Base-by-base conservation (phyloP, 345 rosid species). In the Eucalyptus rudis region DNA sequence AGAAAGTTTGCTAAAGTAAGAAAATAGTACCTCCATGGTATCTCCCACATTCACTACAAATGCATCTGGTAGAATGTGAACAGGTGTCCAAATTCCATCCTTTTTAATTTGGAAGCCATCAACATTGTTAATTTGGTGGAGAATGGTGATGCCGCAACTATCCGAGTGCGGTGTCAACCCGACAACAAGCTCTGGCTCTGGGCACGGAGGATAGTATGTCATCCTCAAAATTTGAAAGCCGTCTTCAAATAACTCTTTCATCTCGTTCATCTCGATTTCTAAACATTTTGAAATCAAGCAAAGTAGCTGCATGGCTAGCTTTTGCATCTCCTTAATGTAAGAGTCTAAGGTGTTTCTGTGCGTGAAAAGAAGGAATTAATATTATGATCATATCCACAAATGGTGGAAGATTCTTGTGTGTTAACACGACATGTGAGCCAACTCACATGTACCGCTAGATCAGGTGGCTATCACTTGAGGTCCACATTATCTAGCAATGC, bases 231-330 rank as follows among this genome's bases (percentile, higher is more conserved):
- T 83, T 43, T 89, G 93, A 79, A 87, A 58, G 86, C 94, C 95
- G n/a, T 93, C 91, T 5, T 88, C 94, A 87, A 93, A 92, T 68
- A 87, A 47, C 64, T 90, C 92, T 79, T 86, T 88, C 71, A 92
- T 89, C 66, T 91, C 90, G 54, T 88, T 79, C 58, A n/a, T 2
- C 8, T 89, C 86, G 3, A 92, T 88, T 33, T 89, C 89, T 19
- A 92, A 85, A 52, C 86, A 87, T 16, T 80, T 81, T 36, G 90
- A 92, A 6, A 93, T 40, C 22, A 88, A 79, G 31, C n/a, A 86
- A 22, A 92, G 56, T 13, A 93, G 87, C 14, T 85, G 89, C 91
- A 59, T 91, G n/a, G 89, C 88, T 25, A 92, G 87, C 3, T 87
- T 88, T 71, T 91, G 91, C 90, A 91, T 2, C 84, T 91, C 93